Evolutionary conservation across 23 red algal genomes (phyloP).

Genomic region (Gracilaria domingensis): DNA sequence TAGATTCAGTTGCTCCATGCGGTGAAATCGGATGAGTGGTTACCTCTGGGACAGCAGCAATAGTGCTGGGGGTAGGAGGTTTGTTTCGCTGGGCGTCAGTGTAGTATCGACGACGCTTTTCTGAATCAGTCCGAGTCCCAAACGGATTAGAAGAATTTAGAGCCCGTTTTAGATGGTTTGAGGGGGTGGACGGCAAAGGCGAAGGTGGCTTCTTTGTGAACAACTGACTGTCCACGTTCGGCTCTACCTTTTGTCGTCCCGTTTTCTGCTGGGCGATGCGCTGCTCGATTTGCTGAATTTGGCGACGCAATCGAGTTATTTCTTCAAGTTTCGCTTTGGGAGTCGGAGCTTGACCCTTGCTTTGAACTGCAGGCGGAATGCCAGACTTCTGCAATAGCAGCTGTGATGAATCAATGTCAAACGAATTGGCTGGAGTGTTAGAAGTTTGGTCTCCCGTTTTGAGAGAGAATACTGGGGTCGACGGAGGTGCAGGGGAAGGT

Average conservation of each 20-base stretch:
- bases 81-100: neutral
- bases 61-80: neutral
- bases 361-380: neutral
- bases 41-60: neutral
- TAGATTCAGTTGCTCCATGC: constrained; percentile 23
- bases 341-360: neutral
- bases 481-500: neutral
- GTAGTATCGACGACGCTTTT: constrained; percentile 29
- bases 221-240: neutral
- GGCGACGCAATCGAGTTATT: constrained; percentile 11
- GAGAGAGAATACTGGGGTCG: neutral
- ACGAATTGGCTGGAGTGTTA: neutral
- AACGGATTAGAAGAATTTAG: neutral
- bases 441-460: neutral
- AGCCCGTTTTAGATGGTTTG: neutral
- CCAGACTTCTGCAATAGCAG: neutral
- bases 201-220: neutral
- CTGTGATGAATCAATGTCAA: neutral
- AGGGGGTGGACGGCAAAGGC: neutral
- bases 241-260: neutral
- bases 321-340: constrained; percentile 8
- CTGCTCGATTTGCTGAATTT: constrained; percentile 26
- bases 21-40: neutral
- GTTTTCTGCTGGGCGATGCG: constrained; percentile 24
- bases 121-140: neutral